phyloP scores from a whole-genome alignment of 202 grass and related monocot genomes.

The Zizania palustris region DNA sequence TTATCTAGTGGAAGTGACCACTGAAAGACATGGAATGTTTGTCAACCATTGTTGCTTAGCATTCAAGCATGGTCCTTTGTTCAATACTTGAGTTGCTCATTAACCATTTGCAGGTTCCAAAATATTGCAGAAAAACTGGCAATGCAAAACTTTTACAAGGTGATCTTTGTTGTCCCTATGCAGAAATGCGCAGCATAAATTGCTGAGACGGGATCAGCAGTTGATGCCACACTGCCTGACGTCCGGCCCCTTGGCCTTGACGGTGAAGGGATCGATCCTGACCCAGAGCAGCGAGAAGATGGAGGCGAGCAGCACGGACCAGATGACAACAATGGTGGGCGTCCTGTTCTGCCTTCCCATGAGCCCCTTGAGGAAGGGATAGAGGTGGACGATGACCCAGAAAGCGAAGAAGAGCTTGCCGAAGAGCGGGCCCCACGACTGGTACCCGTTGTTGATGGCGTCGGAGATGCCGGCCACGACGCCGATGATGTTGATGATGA shows the following conservation, averaged over 20 bases:
- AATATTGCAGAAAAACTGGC: conserved; percentile 46
- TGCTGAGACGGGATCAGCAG: conserved; percentile 49
- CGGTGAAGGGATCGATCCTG: conserved; percentile 80
- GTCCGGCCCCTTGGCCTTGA: conserved; percentile 82
- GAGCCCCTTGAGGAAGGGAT: conserved; percentile 96
- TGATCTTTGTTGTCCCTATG: not conserved
- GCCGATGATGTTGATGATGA: conserved; percentile 93
- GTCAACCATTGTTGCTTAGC: conserved; percentile 7
- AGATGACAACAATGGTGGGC: conserved; percentile 90
- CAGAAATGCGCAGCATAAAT: too few relatives aligned
- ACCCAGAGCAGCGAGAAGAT: conserved; percentile 99
- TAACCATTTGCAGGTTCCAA: conserved; percentile 37
- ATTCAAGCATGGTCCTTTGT: conserved; percentile 38
- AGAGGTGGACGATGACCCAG: conserved; percentile 97
- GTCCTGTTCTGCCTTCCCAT: conserved; percentile 95
- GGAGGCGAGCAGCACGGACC: conserved; percentile 84
- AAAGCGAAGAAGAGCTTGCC: conserved; percentile 95
- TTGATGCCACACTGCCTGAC: conserved; percentile 92
- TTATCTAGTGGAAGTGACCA: not conserved
- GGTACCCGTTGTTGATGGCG: conserved; percentile 91
- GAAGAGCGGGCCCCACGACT: conserved; percentile 89
- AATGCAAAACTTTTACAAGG: conserved; percentile 51
- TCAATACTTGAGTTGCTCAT: conserved; percentile 27
- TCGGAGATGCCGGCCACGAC: conserved; percentile 91
- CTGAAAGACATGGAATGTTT: conserved; percentile 11